Evolutionary conservation across 352 stramenopile genomes (phyloP).

Genomic region (Globisporangium takayamanum): DNA sequence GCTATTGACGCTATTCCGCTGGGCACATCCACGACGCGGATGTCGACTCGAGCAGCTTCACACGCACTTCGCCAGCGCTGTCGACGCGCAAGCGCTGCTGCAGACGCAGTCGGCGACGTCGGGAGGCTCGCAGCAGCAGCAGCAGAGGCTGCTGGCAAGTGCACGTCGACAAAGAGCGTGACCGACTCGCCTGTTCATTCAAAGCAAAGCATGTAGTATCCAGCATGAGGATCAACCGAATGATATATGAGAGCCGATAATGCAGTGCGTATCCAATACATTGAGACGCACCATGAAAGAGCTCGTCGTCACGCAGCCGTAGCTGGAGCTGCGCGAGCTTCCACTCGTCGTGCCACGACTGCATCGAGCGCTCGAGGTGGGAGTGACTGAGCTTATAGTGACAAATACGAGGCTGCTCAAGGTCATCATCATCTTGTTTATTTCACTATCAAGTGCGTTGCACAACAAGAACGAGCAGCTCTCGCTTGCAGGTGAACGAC

Average conservation of each 20-base stretch:
- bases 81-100: not conserved
- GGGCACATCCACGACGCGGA: conserved; percentile 34
- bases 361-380: conserved; percentile 20
- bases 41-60: conserved; percentile 39
- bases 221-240: not conserved
- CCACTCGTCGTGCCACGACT: conserved; percentile 65
- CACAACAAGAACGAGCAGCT: not conserved
- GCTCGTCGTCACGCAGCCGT: conserved; percentile 38
- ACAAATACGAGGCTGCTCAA: not conserved
- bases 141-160: conserved; percentile 11
- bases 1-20: not conserved
- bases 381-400: not conserved
- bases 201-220: not conserved
- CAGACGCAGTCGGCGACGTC: not conserved
- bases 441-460: not conserved
- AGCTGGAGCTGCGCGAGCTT: conserved; percentile 43
- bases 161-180: conserved; percentile 29
- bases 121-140: not conserved
- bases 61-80: conserved; percentile 38
- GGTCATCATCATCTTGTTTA: not conserved
- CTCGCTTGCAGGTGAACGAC: no score
- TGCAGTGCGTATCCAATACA: not conserved
- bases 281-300: conserved; percentile 51
- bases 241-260: not conserved
- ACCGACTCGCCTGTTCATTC: conserved; percentile 32